Evolutionary conservation across 345 rosid genomes (phyloP), one percentile per base, ranked within the genome.

Genomic region (Rhodamnia argentea): DNA sequence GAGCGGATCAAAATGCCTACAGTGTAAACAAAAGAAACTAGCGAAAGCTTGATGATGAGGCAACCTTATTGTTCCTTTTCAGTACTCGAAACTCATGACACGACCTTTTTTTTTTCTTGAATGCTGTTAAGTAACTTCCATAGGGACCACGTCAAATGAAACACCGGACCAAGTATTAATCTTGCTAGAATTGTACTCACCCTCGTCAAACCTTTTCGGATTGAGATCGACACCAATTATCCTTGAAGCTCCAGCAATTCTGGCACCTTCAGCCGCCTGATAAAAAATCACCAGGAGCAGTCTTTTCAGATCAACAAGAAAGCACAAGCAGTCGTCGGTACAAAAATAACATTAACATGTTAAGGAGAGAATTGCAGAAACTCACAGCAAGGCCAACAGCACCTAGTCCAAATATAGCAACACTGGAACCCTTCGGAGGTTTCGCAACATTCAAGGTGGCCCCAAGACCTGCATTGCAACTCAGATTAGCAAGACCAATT

Each of bases 201-300:
- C 92, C 87, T 88, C 37, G 6, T 89, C 87, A 47, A 90, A 91
- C n/a, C 88, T 86, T 26, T 76, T 83, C 16, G 92, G 47, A 62
- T 89, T 91, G 54, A 89, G 83, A 78, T 90, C 93, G 6, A 91
- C 90, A 29, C 93, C 93, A 40, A 90, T 90, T 53, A 90, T 90
- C 74, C 92, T 90, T 23, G 93, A 90, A 10, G 92, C 92, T 32
- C 93, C 92, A 27, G 90, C 87, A 70, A 91, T 84, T 58, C 93
- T 88, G 4, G 93, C 92, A 24, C 91, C 93, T 86, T 91, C 92
- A 10, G 92, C 93, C 5, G 90, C 93, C 91, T 91, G 84, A 51
- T 8, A 12, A 55, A 57, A 83, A 83, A 10, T 20, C 13, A 27
- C 15, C 23, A 10, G 37, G 27, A 52, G 44, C 1, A 55, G 42